Conservation (phyloP, 2,329 filamentous ascomycete genomes). For the Trichoderma atroviride region DNA sequence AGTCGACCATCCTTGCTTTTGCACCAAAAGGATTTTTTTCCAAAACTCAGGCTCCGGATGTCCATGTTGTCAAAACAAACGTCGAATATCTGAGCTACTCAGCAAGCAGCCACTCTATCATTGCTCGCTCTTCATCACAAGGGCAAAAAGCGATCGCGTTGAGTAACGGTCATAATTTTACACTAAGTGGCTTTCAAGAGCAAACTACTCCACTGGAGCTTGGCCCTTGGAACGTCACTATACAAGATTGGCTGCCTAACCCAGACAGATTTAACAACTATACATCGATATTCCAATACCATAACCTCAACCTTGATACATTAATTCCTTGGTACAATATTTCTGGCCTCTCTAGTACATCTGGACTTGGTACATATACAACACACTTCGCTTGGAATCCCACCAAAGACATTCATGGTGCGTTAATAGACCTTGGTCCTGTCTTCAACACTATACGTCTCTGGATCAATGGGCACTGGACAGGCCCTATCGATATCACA, state of each 20-base stretch:
- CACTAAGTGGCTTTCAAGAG: neutral
- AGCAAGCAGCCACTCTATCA: slow-evolving; percentile 2
- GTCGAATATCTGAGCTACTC: slow-evolving; percentile 3
- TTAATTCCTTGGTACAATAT: slow-evolving; percentile 16
- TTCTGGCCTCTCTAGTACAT: neutral
- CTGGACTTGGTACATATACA: slow-evolving; percentile 6
- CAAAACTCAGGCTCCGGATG: neutral
- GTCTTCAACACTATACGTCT: slow-evolving; percentile 14
- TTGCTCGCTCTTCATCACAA: slow-evolving; percentile 2
- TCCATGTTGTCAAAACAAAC: neutral
- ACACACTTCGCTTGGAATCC: neutral
- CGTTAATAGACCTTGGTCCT: neutral
- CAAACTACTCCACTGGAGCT: neutral
- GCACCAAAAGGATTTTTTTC: slow-evolving; percentile 2
- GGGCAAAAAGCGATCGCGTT: neutral
- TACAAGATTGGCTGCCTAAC: slow-evolving; percentile 16
- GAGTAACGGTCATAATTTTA: neutral
- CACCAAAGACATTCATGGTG: neutral
- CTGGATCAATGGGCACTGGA: slow-evolving; percentile 4
- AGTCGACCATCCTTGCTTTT: slow-evolving; percentile 1
- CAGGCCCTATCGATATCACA: slow-evolving; percentile 14
- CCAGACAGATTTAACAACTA: slow-evolving; percentile 11
- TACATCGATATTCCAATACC: slow-evolving; percentile 4
- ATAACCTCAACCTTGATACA: neutral
- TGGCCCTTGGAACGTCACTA: slow-evolving; percentile 9